Evolutionary conservation across 23 red algal genomes (phyloP).

Genomic region (Gracilariopsis chorda): DNA sequence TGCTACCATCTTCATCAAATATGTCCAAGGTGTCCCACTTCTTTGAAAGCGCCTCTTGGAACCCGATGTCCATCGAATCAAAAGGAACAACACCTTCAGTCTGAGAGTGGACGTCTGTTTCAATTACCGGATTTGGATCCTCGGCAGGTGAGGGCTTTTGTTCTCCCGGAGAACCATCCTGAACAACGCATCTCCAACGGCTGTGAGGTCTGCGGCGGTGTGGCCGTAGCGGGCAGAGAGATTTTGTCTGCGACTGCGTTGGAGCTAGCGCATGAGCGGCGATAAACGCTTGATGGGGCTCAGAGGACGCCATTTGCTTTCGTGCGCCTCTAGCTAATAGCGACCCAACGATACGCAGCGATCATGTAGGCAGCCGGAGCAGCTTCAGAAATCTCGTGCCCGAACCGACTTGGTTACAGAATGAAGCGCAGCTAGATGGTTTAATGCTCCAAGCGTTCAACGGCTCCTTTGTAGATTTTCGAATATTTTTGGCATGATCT

Average conservation of each 20-base stretch:
- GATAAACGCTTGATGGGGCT: background rate
- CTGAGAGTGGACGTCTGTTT: background rate
- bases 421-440: no score
- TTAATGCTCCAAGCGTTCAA: no score
- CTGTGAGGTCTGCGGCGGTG: background rate
- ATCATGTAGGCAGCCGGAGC: no score
- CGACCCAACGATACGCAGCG: no score
- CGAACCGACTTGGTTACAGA: no score
- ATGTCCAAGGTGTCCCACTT: slow-evolving; percentile 28
- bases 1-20: background rate
- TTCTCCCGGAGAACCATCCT: background rate
- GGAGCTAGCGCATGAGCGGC: background rate
- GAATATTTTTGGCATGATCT: no score
- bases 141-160: background rate
- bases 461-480: no score
- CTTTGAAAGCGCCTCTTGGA: slow-evolving; percentile 25
- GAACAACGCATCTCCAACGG: background rate
- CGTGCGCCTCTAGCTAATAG: no score
- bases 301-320: background rate
- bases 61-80: background rate
- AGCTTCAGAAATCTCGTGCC: no score
- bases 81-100: background rate
- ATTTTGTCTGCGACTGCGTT: background rate
- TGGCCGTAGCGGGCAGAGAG: background rate
- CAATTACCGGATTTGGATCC: background rate